These are phyloP conservation scores for Penicillium sp. DNA, from an alignment of 2,329 filamentous ascomycete genomes.

Conservation along the genomic window DNA sequence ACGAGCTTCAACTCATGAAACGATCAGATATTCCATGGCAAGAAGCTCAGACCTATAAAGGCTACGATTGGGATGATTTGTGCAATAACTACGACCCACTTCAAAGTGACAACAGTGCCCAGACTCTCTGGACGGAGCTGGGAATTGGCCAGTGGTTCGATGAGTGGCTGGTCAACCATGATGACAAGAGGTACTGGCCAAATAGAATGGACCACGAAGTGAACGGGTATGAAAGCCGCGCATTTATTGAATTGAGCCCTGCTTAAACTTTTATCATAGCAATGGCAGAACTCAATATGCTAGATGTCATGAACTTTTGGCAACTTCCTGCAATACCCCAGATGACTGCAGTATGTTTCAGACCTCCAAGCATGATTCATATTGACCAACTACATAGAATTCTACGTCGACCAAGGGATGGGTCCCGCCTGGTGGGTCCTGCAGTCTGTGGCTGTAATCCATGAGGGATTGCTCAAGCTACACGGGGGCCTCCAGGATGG, in stretches of 20 bases:
- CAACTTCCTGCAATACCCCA: background rate
- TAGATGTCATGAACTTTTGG: background rate
- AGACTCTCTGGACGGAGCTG: background rate
- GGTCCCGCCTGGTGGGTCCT: background rate
- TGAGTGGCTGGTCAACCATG: background rate
- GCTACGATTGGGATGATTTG: background rate
- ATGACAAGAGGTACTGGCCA: background rate
- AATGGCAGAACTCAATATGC: background rate
- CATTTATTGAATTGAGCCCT: too few species aligned
- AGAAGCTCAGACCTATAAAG: background rate
- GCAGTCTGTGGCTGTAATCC: background rate
- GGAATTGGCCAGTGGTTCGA: background rate
- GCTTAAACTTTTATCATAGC: background rate
- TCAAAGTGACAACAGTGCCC: background rate
- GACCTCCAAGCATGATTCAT: background rate
- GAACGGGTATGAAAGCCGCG: background rate
- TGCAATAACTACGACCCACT: background rate
- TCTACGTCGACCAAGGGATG: background rate
- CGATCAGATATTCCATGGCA: background rate
- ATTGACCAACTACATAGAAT: too few species aligned
- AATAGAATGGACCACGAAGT: background rate
- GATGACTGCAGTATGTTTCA: background rate
- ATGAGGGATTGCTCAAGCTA: background rate
- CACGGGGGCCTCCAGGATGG: background rate
- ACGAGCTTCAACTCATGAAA: background rate